Percentiles rank a stretch among this genome's conserved stretches.
Evolutionary conservation across 2,329 filamentous ascomycete genomes (phyloP).

Genomic region (Dactylonectria estremocensis): DNA sequence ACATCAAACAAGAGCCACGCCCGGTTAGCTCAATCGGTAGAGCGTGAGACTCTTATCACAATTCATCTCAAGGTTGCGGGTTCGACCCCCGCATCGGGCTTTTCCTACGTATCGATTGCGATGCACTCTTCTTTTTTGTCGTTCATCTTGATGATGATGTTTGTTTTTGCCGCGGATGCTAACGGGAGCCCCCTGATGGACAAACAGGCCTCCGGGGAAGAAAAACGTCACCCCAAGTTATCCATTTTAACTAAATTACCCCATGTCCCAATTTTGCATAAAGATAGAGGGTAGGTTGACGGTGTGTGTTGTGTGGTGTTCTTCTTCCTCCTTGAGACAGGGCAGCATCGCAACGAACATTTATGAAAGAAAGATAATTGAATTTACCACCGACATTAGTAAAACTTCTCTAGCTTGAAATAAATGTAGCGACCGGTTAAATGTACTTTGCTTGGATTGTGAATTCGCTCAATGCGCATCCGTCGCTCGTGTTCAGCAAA

Average conservation of each 20-base stretch:
- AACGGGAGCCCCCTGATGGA: too few relatives aligned
- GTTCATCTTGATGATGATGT: too few relatives aligned
- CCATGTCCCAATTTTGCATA: too few relatives aligned
- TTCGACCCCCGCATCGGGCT: constrained; percentile 64
- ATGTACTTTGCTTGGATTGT: constrained; percentile 15
- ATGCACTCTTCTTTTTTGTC: neutral
- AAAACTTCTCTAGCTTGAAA: neutral
- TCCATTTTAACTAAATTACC: too few relatives aligned
- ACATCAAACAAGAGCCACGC: constrained; percentile 29
- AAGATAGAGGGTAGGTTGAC: too few relatives aligned
- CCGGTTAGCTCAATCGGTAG: constrained; percentile 61
- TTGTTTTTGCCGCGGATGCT: too few relatives aligned
- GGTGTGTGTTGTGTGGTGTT: too few relatives aligned
- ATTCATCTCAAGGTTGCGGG: constrained; percentile 67
- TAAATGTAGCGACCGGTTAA: neutral
- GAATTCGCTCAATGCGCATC: constrained; percentile 21
- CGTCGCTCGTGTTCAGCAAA: constrained; percentile 33
- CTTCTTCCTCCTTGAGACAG: too few relatives aligned
- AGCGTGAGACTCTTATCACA: constrained; percentile 75
- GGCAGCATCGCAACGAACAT: too few relatives aligned
- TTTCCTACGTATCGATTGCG: constrained; percentile 6
- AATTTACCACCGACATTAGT: neutral
- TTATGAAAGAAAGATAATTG: neutral
- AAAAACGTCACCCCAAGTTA: too few relatives aligned
- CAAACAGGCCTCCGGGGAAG: too few relatives aligned